phyloP scores from a whole-genome alignment of 179 eudicot genomes.

The Monotropa hypopitys region DNA sequence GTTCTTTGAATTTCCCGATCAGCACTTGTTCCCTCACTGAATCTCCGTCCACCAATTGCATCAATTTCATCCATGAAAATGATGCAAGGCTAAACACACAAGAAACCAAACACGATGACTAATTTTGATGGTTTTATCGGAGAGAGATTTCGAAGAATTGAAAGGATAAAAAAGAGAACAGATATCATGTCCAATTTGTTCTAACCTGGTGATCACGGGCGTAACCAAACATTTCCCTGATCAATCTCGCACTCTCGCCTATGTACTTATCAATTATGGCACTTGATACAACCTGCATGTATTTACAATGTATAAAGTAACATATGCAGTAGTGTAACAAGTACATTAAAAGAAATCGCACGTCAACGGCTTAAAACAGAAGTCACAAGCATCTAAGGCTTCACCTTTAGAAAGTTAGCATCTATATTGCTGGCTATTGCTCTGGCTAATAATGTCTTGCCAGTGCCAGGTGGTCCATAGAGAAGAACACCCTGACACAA shows the following conservation, averaged over 20 bases:
- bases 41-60: slow-evolving; percentile 93
- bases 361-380: background rate
- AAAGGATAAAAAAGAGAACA: background rate
- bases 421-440: slow-evolving; percentile 99
- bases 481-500: slow-evolving; percentile 83
- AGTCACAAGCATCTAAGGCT: background rate
- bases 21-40: slow-evolving; percentile 96
- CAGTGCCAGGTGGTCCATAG: slow-evolving; percentile 99
- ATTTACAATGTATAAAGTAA: background rate
- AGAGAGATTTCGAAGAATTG: background rate
- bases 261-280: slow-evolving; percentile 97
- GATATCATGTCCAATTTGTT: background rate
- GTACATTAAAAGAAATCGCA: background rate
- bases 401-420: slow-evolving; percentile 90
- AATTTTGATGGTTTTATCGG: background rate
- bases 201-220: slow-evolving; percentile 97
- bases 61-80: slow-evolving; percentile 97
- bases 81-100: slow-evolving; percentile 70
- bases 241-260: slow-evolving; percentile 97
- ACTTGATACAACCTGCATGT: slow-evolving; percentile 79
- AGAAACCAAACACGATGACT: slow-evolving; percentile 1
- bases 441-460: slow-evolving; percentile 92
- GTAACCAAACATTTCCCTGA: slow-evolving; percentile 93
- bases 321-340: background rate
- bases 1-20: slow-evolving; percentile 97